Base-by-base conservation (phyloP, 208 protist genomes). In the Wallacemonas sp. region DNA sequence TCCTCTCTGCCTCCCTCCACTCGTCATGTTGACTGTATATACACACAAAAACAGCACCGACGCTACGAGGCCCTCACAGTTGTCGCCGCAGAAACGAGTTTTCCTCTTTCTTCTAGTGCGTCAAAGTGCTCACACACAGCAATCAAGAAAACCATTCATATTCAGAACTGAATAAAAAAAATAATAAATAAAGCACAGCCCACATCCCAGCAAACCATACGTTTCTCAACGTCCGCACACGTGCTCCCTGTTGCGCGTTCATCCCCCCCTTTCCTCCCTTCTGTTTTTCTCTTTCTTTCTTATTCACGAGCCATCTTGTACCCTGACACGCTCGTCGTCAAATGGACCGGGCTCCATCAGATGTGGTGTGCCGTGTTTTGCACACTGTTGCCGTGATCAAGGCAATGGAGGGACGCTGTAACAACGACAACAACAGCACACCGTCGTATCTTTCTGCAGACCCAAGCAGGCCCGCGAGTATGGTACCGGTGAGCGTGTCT, bases 271-370 rank as follows among this genome's bases (percentile, higher is more conserved):
- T 41, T 17, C 14, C 14, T 6, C n/a, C n/a, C n/a, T 62, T 64
- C 33, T 62, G 61, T 41, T 65, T 62, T 63, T 63, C 49, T 41
- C 14, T 41, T 41, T 41, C 14, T 41, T 41, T 17, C 14, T 41
- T 6, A 14, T 41, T 6, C 6, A 17, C 36, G 36, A 41, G 9
- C 9, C 36, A 41, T 41, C 14, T 41, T 41, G 9, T 41, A n/a
- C n/a, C n/a, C 14, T 41, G 6, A 41, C 36, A 12, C 19, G 16
- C 33, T 71, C 19, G 9, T 21, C 44, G 9, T 26, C 17, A 23
- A 5, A 58, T 58, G 52, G 19, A 58, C 4, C 8, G 29, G 32
- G 4, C 52, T 41, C 23, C 52, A n/a, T 43, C n/a, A 41, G 52
- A 33, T 5, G 17, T 58, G 30, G 4, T 5, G 26, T 38, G 52